Base-by-base conservation (phyloP, 768 basidiomycete genomes). In the Lepiota venenata region DNA sequence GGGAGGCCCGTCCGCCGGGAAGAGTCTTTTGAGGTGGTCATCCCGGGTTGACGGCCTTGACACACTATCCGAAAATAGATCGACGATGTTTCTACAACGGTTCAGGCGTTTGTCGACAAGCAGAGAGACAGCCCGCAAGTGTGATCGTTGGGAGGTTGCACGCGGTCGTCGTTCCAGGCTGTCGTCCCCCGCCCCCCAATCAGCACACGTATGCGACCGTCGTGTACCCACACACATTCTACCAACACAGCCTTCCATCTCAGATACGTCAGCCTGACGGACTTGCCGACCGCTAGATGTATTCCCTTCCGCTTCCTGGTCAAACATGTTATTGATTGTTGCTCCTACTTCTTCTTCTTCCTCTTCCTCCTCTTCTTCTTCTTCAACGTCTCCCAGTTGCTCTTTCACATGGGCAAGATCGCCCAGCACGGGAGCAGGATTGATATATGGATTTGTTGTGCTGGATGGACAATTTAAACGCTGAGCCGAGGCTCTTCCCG, bases 381-480 rank as follows among this genome's bases (percentile, higher is more conserved):
- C 32, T 32, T 32, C 32, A 32, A 32, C 32, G 10, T 32, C 32
- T 32, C 32, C 32, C 10, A 32, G 32, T 40, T 42, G 37, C 39
- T 53, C 53, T 22, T 56, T 56, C 36, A 16, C 51, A 51, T 44
- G 49, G 37, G 64, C 55, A 46, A 70, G 51, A n/a, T 67, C 67
- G 15, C 66, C 65, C 50, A 71, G 58, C 8, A 63, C 62, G 14
- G 78, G 78, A 18, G 73, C 69, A 7, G 72, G 74, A 60, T 79
- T 78, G 63, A 79, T 76, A 60, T 73, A 78, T 36, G 78, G 77
- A 55, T 79, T 77, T 27, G 32, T 32, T 9, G 63, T 59, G 38
- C 54, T 52, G 25, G 58, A 55, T 10, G 56, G 50, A 18, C 45
- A 55, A 14, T 59, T 53, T 15, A 52, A 49, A n/a, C 49, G 38